A percentile compares a stretch with the other conserved stretches of the same genome.
Conservation (phyloP, 331 rosid genomes). For the Telfairia occidentalis region DNA sequence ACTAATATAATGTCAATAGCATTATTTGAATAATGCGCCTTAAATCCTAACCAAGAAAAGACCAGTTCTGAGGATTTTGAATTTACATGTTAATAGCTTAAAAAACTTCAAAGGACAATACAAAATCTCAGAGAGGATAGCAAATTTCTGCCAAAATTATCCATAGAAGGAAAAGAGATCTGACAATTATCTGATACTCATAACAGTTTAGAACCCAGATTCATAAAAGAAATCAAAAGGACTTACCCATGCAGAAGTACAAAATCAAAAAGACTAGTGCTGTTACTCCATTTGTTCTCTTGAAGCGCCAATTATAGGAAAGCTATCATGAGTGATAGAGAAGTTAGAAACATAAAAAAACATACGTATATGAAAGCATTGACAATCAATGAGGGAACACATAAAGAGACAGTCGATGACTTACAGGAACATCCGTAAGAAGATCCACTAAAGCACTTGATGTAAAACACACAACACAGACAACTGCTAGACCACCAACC, state of each 20-base stretch:
- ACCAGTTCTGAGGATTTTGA: neutral
- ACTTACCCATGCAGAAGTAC: slow-evolving; percentile 49
- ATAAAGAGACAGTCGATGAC: slow-evolving; percentile 15
- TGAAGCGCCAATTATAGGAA: slow-evolving; percentile 41
- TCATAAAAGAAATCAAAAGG: neutral
- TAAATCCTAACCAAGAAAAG: neutral
- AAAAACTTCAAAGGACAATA: neutral
- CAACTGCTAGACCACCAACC: slow-evolving; percentile 53
- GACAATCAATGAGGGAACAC: neutral
- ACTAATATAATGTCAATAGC: neutral
- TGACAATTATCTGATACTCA: neutral
- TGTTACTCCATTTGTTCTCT: slow-evolving; percentile 29
- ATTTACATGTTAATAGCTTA: neutral
- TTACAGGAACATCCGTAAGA: slow-evolving; percentile 51
- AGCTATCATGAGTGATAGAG: slow-evolving; percentile 32
- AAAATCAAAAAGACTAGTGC: slow-evolving; percentile 30
- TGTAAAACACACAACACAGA: slow-evolving; percentile 41
- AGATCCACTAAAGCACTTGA: slow-evolving; percentile 49
- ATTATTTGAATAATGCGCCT: neutral
- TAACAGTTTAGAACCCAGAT: neutral
- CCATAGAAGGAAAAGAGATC: neutral
- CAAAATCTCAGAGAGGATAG: neutral
- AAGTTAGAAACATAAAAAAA: slow-evolving; percentile 19
- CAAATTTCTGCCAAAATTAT: neutral
- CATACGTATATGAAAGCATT: neutral